Evolutionary conservation across 768 basidiomycete species (phyloP).

Genomic region (Termitomyces sp.): DNA sequence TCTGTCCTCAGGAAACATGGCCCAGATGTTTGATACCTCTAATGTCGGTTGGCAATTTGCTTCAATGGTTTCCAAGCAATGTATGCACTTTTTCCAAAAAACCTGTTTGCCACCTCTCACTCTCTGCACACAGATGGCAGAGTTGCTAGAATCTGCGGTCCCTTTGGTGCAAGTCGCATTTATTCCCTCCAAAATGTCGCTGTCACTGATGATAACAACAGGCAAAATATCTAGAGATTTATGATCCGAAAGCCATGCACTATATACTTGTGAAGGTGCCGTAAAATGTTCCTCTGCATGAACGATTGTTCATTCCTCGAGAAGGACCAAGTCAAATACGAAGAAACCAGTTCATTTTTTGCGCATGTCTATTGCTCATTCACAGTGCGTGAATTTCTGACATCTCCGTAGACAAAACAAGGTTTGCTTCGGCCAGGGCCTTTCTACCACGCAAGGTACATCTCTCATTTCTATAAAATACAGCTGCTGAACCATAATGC

Average conservation of each 20-base stretch:
- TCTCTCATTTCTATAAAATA: too few species aligned
- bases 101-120: neutral
- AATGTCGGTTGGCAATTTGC: slow-evolving; percentile 13
- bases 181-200: neutral
- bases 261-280: too few species aligned
- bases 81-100: neutral
- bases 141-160: neutral
- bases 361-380: neutral
- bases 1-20: slow-evolving; percentile 13
- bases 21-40: slow-evolving; percentile 8
- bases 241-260: too few species aligned
- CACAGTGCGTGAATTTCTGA: neutral
- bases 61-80: slow-evolving; percentile 8
- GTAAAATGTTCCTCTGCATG: too few species aligned
- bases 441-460: slow-evolving; percentile 4
- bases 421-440: neutral
- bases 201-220: too few species aligned
- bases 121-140: neutral
- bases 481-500: neutral
- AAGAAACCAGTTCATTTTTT: neutral
- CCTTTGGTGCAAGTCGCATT: neutral
- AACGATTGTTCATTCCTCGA: too few species aligned
- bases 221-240: too few species aligned
- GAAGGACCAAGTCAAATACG: too few species aligned
- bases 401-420: neutral